These are phyloP conservation scores for Chaetomidium leptoderma DNA, from an alignment of 495 filamentous ascomycete genomes.

Conservation along the genomic window DNA sequence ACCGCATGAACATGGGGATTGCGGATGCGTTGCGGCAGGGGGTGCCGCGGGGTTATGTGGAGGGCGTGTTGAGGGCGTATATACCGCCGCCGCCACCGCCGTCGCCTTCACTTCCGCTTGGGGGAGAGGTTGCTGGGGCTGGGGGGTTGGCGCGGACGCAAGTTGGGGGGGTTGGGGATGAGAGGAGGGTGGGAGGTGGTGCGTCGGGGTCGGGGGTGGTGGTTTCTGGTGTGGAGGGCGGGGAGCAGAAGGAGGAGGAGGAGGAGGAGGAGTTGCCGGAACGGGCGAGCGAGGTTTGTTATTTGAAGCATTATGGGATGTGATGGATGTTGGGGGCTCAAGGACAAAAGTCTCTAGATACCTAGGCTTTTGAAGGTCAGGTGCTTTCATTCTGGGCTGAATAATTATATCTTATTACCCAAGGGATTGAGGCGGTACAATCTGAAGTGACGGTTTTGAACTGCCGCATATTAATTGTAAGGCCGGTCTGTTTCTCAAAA, in stretches of 20 bases:
- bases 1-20: slow-evolving; percentile 39
- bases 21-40: slow-evolving; percentile 33
- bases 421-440: too few relatives aligned
- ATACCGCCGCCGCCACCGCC: too few relatives aligned
- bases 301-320: not conserved
- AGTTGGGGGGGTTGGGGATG: not conserved
- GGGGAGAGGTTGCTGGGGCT: slow-evolving; percentile 3
- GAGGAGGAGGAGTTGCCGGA: slow-evolving; percentile 7
- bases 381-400: too few relatives aligned
- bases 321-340: not conserved
- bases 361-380: too few relatives aligned
- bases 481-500: too few relatives aligned
- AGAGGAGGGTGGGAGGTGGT: not conserved
- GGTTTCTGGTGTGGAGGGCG: too few relatives aligned
- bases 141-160: too few relatives aligned
- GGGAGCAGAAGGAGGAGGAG: not conserved
- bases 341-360: too few relatives aligned
- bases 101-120: too few relatives aligned
- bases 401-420: too few relatives aligned
- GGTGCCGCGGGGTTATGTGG: slow-evolving; percentile 33
- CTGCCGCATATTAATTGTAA: too few relatives aligned
- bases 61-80: slow-evolving; percentile 24
- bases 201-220: not conserved
- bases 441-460: too few relatives aligned
- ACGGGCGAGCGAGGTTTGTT: slow-evolving; percentile 2